Base-by-base conservation (phyloP, 371 early-diverging fungal species). In the Actinomortierella ambigua region DNA sequence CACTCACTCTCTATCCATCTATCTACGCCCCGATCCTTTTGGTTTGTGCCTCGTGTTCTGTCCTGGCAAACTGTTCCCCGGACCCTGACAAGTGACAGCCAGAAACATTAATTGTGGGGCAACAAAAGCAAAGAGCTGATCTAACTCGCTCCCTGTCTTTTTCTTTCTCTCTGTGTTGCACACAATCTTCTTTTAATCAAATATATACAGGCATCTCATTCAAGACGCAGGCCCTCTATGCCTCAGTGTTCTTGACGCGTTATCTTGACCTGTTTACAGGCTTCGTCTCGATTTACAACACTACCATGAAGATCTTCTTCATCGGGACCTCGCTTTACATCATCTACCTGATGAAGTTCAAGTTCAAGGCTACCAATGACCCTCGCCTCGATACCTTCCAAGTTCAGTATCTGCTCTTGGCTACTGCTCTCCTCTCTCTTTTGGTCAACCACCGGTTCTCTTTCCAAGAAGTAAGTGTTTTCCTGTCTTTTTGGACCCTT, bases 221-320 rank as follows among this genome's bases (percentile, higher is more conserved):
- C 83, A 99, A 99, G 78, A 90, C 98, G 0, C 99, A 99, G 79
- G 77, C 89, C 0, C 81, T 99, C n/a, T 99, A 98, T 69, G 79
- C 96, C 3, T 59, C 92, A 23, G 98, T 99, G 3, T 99, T 98
- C 79, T 56, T 89, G 55, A 87, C 95, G n/a, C 93, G 99, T 57
- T 99, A 99, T 78, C 77, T 96, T 20, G 99, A 99, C 77, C 79
- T 99, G 53, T 85, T 97, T 65, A 75, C 79, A 42, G 68, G 82
- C 50, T 93, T 82, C 54, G 65, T 86, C 44, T 92, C 93, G 0
- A 57, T 97, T 8, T 99, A 99, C 86, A 98, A 98, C 79, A 86
- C 93, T 23, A 61, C 89, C 46, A 98, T 98, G 98, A 99, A 99
- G 81, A 44, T 97, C 13, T 89, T 98, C 69, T 99, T 98, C 80